Conservation (phyloP, 345 rosid genomes). For the Arabis alpina region DNA sequence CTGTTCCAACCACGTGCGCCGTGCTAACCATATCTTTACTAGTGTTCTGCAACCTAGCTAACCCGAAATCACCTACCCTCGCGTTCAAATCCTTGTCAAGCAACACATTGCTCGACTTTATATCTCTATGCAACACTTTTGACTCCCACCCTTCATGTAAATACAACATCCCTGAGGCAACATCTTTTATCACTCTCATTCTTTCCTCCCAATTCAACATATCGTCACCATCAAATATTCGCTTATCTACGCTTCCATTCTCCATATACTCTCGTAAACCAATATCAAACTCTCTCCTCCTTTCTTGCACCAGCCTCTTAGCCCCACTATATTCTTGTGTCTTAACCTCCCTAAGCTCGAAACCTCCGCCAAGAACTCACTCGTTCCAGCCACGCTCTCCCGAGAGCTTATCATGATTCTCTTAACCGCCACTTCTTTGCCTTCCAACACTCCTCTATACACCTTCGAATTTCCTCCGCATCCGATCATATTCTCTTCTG, state of each 20-base stretch:
- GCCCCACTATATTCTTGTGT: slow-evolving; percentile 66
- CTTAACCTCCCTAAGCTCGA: slow-evolving; percentile 72
- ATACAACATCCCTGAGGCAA: slow-evolving; percentile 69
- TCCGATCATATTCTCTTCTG: slow-evolving; percentile 65
- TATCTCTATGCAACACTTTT: slow-evolving; percentile 74
- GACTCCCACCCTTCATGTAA: slow-evolving; percentile 82
- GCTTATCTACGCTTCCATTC: slow-evolving; percentile 71
- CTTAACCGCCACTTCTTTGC: slow-evolving; percentile 65
- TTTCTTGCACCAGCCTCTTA: slow-evolving; percentile 83
- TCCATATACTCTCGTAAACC: slow-evolving; percentile 82
- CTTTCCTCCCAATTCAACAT: slow-evolving; percentile 56
- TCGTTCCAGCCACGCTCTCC: slow-evolving; percentile 58
- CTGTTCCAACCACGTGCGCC: slow-evolving; percentile 59
- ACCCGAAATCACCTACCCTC: slow-evolving; percentile 72
- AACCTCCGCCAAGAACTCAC: slow-evolving; percentile 66
- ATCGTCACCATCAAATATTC: slow-evolving; percentile 50
- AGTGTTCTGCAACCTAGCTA: slow-evolving; percentile 72
- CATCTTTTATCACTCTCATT: slow-evolving; percentile 58
- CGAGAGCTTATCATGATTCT: slow-evolving; percentile 52
- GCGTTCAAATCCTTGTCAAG: slow-evolving; percentile 79
- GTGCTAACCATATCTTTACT: slow-evolving; percentile 55
- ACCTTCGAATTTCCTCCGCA: slow-evolving; percentile 78
- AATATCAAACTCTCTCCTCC: slow-evolving; percentile 66
- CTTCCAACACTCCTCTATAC: slow-evolving; percentile 69
- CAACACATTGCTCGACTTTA: slow-evolving; percentile 80